phyloP scores from a whole-genome alignment of 495 filamentous ascomycete genomes.

The Talaromyces stipitatus region DNA sequence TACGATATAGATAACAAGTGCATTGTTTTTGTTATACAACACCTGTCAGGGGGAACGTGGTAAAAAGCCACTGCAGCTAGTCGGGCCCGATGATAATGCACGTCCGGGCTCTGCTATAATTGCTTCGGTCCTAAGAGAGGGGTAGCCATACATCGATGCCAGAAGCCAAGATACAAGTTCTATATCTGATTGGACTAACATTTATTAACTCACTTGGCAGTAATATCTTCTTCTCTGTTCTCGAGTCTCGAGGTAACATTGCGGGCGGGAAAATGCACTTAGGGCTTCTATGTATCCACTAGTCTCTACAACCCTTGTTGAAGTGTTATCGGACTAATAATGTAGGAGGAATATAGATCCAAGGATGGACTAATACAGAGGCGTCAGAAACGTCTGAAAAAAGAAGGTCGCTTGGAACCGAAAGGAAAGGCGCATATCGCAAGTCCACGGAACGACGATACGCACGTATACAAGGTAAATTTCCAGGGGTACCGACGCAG shows the following conservation, averaged over 20 bases:
- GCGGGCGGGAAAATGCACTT: background rate
- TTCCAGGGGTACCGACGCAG: too few species aligned
- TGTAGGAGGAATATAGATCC: background rate
- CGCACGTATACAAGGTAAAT: too few species aligned
- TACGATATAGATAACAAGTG: background rate
- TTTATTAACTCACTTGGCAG: background rate
- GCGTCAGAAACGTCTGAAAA: background rate
- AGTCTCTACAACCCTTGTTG: background rate
- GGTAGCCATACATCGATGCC: background rate
- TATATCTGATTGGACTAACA: background rate
- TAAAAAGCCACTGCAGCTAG: background rate
- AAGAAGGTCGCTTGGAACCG: too few species aligned
- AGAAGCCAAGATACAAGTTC: background rate
- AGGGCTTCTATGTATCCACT: background rate
- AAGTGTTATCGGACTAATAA: background rate
- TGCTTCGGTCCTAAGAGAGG: background rate
- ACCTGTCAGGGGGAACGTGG: background rate
- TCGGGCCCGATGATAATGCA: background rate
- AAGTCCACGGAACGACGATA: too few species aligned
- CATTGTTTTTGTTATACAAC: background rate
- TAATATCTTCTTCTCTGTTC: background rate
- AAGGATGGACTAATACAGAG: background rate
- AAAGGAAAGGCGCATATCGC: too few species aligned
- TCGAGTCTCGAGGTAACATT: background rate
- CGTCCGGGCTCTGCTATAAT: background rate